Evolutionary conservation across 1,284 basidiomycete genomes (phyloP).

Genomic region (Veloporphyrellus conicus): DNA sequence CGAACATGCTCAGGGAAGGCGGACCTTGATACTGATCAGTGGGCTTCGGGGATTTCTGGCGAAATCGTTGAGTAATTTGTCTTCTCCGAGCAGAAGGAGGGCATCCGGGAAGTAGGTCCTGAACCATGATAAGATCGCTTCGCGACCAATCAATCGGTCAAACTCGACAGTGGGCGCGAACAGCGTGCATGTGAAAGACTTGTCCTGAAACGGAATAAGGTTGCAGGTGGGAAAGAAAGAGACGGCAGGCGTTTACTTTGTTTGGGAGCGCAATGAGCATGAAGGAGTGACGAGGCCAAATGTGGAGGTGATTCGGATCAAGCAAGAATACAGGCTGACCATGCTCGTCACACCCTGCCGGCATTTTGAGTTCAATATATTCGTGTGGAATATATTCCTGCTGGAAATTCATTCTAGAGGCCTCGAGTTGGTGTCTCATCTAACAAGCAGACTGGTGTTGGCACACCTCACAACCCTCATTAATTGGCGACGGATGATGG

Average conservation of each 20-base stretch:
- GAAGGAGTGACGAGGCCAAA: constrained; percentile 97
- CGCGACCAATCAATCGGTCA: constrained; percentile 58
- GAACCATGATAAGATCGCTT: constrained; percentile 75
- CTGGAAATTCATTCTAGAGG: constrained; percentile 81
- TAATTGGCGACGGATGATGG: constrained; percentile 79
- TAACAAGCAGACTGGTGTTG: constrained; percentile 7
- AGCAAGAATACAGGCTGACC: constrained; percentile 72
- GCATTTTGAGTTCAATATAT: constrained; percentile 95
- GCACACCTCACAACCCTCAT: constrained; percentile 84
- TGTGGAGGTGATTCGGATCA: constrained; percentile 94
- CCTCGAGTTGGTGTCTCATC: constrained; percentile 17
- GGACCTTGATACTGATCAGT: constrained; percentile 87
- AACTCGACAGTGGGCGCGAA: constrained; percentile 86
- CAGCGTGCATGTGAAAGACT: constrained; percentile 85
- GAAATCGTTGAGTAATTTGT: constrained; percentile 73
- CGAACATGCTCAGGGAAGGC: constrained; percentile 25
- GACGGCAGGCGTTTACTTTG: constrained; percentile 55
- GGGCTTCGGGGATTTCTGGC: constrained; percentile 80
- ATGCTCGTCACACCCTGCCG: constrained; percentile 62
- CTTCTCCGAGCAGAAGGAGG: constrained; percentile 76
- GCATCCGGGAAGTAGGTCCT: constrained; percentile 83
- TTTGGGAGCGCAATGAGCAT: constrained; percentile 99
- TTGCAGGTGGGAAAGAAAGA: constrained; percentile 27
- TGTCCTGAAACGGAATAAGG: constrained; percentile 51
- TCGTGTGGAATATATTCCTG: constrained; percentile 94